Base-by-base conservation (phyloP, 1,284 basidiomycete species). In the Apiotrichum siamense region DNA sequence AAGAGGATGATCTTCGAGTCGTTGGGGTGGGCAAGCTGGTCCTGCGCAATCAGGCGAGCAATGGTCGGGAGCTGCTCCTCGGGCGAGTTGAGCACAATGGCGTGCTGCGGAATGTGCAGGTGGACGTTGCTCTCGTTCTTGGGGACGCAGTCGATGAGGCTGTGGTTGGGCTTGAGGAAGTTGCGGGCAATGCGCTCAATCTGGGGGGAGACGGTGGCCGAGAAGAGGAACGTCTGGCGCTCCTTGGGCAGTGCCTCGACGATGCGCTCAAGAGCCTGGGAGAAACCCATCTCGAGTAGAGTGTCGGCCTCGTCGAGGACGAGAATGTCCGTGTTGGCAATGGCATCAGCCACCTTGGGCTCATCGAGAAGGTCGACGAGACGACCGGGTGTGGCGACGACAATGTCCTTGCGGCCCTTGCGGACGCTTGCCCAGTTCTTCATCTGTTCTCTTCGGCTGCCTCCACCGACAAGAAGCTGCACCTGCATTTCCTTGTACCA, bases 251-350 rank as follows among this genome's bases (percentile, higher is more conserved):
- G 77, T 60, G 79, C 79, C 3, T 77, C 64, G 29, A 82, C 76
- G 63, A 97, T 92, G 1, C 79, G 80, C 33, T 89, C 81, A 40
- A 98, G 83, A 60, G 96, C 92, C 40, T 87, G 82, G 10, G 87
- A 82, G 83, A 98, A 98, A 60, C 94, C 94, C 86, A 97, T 89
- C 60, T 97, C 92, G 37, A 98, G 79, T 13, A 97, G 79, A 0
- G 89, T 94, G 71, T 98, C 96, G 11, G 92, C 92, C 74, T 97
- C 94, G 67, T 98, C 94, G 47, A 98, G 78, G 54, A 97, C 79
- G 50, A 97, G 79, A 64, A 82, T 76, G 62, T 83, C 78, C 1
- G 86, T 80, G 11, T 78, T 76, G 13, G 72, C 68, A 23, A 93
- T 63, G 5, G 78, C 80, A 1, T 77, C 72, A 18, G 72, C 72